Conservation (phyloP, 306 rosid genomes). For the Trifolium dubium region DNA sequence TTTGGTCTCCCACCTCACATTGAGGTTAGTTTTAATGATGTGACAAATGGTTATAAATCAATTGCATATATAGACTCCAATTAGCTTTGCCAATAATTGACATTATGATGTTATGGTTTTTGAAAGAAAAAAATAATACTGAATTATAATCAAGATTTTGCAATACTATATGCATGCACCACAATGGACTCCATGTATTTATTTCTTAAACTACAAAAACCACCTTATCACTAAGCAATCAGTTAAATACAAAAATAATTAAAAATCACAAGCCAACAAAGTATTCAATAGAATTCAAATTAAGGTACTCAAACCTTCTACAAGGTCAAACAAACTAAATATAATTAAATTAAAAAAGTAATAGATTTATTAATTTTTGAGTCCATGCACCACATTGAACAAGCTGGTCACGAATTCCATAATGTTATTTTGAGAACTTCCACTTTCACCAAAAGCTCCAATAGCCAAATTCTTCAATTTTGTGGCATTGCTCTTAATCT, state of each 20-base stretch:
- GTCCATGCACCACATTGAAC: neutral
- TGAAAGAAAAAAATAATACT: no score
- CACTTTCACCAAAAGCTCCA: slow-evolving; percentile 2
- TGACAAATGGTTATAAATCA: neutral
- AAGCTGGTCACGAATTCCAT: slow-evolving; percentile 15
- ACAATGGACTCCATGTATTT: no score
- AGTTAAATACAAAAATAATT: no score
- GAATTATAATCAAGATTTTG: no score
- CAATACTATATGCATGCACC: no score
- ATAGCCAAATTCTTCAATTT: slow-evolving; percentile 19
- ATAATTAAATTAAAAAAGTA: neutral
- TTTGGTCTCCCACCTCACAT: no score
- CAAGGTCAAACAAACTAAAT: neutral
- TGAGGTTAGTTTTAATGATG: no score
- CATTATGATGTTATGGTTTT: no score
- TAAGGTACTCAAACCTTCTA: neutral
- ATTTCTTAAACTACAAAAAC: no score
- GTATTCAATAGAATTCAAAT: neutral
- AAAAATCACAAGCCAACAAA: no score
- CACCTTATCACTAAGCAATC: no score
- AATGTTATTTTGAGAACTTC: slow-evolving; percentile 31
- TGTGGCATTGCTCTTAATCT: slow-evolving; percentile 21
- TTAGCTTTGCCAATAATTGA: slow-evolving; percentile 48
- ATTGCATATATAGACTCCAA: slow-evolving; percentile 46
- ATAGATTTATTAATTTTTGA: neutral